Base-by-base conservation (phyloP, 345 rosid genomes). In the Lagerstroemia speciosa region DNA sequence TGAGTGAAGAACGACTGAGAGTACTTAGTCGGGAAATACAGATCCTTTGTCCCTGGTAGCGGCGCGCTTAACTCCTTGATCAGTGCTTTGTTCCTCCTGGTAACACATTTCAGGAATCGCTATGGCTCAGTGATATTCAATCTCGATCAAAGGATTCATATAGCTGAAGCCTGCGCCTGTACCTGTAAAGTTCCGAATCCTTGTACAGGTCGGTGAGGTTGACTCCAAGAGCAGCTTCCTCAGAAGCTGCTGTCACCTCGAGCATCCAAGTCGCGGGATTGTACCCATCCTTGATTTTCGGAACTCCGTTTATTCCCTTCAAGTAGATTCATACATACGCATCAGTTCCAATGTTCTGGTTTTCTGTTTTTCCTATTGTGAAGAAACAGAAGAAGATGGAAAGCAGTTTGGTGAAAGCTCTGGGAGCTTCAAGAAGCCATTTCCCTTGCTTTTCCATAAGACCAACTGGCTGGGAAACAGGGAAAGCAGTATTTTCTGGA, bases 201-300 rank as follows among this genome's bases (percentile, higher is more conserved):
- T 71, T 83, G 81, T 83, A 87, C 58, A 76, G 62, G 20, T 76
- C 73, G 30, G 78, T 34, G 67, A 87, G 85, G 70, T 83, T 70
- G 45, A 80, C 64, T 50, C 75, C 80, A 19, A 85, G 82, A 58
- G 77, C 64, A 43, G 46, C 72, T 82, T 87, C 92, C 71, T 76
- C 80, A 64, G 82, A 71, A 48, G 80, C 70, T 17, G 88, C 15
- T 34, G 92, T 87, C 65, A 83, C 78, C 65, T 87, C 92, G 69
- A 87, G 79, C 92, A 87, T 87, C 89, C 92, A 87, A 11, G 92
- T 83, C 46, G 92, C 92, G 15, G 92, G 92, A 78, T 87, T 87
- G 67, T 85, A 79, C 34, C 89, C 92, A 48, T 87, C 84, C 63
- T 72, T 85, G 27, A 87, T 83, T 67, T 77, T 83, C 2, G 84